phyloP scores from a whole-genome alignment of 306 rosid species.

The Geum urbanum region DNA sequence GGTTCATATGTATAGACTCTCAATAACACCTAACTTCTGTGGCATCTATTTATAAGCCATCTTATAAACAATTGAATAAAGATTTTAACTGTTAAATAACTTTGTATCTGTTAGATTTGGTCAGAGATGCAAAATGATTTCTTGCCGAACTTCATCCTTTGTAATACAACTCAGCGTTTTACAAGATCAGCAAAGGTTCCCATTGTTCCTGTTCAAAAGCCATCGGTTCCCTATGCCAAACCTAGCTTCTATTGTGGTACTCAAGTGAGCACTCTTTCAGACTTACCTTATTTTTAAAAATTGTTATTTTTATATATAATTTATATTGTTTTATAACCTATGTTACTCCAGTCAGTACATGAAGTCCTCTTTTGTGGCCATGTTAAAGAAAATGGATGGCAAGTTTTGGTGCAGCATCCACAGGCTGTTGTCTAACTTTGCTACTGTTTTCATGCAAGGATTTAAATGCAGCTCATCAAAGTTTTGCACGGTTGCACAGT shows the following conservation, averaged over 20 bases:
- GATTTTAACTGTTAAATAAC: conserved; percentile 4
- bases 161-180: conserved; percentile 95
- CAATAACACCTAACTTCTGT: not conserved
- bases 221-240: conserved; percentile 92
- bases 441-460: conserved; percentile 44
- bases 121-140: conserved; percentile 97
- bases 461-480: conserved; percentile 93
- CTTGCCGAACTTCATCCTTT: conserved; percentile 84
- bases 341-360: not conserved
- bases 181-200: conserved; percentile 73
- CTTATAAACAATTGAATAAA: too few relatives aligned
- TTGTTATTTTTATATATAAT: conserved; percentile 12
- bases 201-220: conserved; percentile 75
- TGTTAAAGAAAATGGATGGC: not conserved
- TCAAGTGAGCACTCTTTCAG: conserved; percentile 52
- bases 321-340: conserved; percentile 13
- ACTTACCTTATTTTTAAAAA: not conserved
- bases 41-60: too few relatives aligned
- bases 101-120: conserved; percentile 69
- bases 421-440: not conserved
- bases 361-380: not conserved
- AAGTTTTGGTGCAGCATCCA: not conserved
- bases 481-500: conserved; percentile 89
- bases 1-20: not conserved
- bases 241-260: conserved; percentile 91